These are phyloP conservation scores for Sistotremastrum niveocremeum DNA, from an alignment of 768 basidiomycete species.

Conservation along the genomic window DNA sequence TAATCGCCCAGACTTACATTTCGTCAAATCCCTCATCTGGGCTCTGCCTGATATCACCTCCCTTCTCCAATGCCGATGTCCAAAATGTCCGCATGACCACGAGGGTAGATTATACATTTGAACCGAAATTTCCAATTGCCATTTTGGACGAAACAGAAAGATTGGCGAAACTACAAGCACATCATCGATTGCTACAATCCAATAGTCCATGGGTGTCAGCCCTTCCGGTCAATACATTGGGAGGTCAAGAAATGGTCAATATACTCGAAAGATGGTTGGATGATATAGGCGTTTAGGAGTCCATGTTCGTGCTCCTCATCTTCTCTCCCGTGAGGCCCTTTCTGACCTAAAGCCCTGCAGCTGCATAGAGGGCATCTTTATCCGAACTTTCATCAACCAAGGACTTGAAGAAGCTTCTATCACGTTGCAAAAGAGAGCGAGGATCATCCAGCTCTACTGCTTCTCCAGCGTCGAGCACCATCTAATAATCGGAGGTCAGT, in stretches of 20 bases:
- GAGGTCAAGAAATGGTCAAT: slow-evolving; percentile 24
- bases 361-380: slow-evolving; percentile 1
- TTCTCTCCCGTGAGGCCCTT: too few relatives aligned
- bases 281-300: slow-evolving; percentile 32
- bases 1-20: slow-evolving; percentile 55
- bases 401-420: slow-evolving; percentile 10
- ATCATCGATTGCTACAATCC: slow-evolving; percentile 26
- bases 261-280: slow-evolving; percentile 43
- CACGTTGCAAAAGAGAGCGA: slow-evolving; percentile 15
- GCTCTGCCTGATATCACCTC: slow-evolving; percentile 48
- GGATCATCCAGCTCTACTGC: slow-evolving; percentile 47
- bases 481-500: slow-evolving; percentile 12
- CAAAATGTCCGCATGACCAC: slow-evolving; percentile 17
- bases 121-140: slow-evolving; percentile 47
- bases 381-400: slow-evolving; percentile 14
- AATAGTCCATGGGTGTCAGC: slow-evolving; percentile 24
- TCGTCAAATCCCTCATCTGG: slow-evolving; percentile 52
- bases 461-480: slow-evolving; percentile 32
- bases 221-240: slow-evolving; percentile 21
- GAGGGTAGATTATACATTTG: slow-evolving; percentile 43
- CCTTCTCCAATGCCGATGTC: slow-evolving; percentile 26
- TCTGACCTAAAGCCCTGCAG: too few relatives aligned
- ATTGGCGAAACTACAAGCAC: slow-evolving; percentile 19
- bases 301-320: not conserved
- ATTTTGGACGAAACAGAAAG: slow-evolving; percentile 28